phyloP scores from a whole-genome alignment of 108 stramenopile species.

The Thalassiosira profunda region DNA sequence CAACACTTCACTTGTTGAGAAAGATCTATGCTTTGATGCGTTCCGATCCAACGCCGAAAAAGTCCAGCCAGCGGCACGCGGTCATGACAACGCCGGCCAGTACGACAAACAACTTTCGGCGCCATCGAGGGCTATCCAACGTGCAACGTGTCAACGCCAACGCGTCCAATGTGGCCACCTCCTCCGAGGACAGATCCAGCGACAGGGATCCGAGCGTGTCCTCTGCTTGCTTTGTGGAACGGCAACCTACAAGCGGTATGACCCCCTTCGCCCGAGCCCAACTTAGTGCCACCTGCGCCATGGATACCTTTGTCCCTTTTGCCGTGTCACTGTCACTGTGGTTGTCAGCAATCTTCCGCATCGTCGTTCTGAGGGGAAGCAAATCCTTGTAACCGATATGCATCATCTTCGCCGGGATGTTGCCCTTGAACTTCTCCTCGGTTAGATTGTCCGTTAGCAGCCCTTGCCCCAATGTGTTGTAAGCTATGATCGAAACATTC shows the following conservation, averaged over 20 bases:
- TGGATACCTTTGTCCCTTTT: constrained; percentile 44
- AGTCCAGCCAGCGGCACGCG: constrained; percentile 21
- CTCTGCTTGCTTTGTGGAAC: constrained; percentile 52
- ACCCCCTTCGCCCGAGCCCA: constrained; percentile 69
- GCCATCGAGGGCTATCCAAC: constrained; percentile 53
- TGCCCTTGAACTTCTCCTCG: constrained; percentile 49
- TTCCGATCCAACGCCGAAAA: constrained; percentile 28
- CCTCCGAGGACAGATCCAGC: constrained; percentile 49
- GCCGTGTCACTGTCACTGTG: constrained; percentile 10
- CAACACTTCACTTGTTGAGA: too few species aligned
- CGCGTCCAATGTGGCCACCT: constrained; percentile 57
- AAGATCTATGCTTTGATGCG: too few species aligned
- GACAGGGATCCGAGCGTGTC: constrained; percentile 59
- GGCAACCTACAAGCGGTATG: constrained; percentile 76
- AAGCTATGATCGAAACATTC: constrained; percentile 65
- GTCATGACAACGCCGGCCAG: constrained; percentile 53
- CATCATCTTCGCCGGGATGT: constrained; percentile 74
- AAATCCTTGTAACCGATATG: constrained; percentile 53
- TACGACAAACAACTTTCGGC: constrained; percentile 55
- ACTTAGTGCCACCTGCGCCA: constrained; percentile 84
- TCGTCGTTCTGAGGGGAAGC: constrained; percentile 42
- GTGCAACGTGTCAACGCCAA: constrained; percentile 52
- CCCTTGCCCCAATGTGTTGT: constrained; percentile 80
- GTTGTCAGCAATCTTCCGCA: constrained; percentile 44
- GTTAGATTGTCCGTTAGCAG: constrained; percentile 66